Percentiles rank a stretch among this genome's conserved stretches.
These are phyloP conservation scores for Scenedesmus sp. DNA, from an alignment of 163 green algal genomes.

Conservation along the genomic window DNA sequence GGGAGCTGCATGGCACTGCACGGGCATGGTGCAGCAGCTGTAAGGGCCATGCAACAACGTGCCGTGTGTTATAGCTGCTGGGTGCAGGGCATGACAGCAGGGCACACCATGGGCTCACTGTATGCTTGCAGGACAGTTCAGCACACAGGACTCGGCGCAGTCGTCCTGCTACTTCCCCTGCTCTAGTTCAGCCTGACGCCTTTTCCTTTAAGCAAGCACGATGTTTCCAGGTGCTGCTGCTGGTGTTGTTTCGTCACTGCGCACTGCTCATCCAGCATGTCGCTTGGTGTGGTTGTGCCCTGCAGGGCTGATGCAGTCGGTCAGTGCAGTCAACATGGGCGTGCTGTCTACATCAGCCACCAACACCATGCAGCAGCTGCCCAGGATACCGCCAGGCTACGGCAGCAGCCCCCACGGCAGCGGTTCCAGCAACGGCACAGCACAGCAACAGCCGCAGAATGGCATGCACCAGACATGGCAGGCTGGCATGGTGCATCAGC, in stretches of 20 bases:
- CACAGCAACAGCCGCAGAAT: too few relatives aligned
- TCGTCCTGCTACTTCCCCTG: too few relatives aligned
- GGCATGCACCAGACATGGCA: too few relatives aligned
- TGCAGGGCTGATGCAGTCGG: constrained; percentile 36
- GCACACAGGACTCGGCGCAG: too few relatives aligned
- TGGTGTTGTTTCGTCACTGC: neutral
- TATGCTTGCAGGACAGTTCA: too few relatives aligned
- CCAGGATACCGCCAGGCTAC: neutral
- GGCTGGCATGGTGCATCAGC: too few relatives aligned
- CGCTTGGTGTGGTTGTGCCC: neutral
- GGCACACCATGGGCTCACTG: neutral
- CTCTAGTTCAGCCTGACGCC: too few relatives aligned
- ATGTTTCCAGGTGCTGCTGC: neutral
- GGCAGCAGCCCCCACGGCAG: constrained; percentile 27
- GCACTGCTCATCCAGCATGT: too few relatives aligned
- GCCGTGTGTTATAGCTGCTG: neutral
- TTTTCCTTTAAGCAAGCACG: too few relatives aligned
- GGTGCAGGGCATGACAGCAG: neutral
- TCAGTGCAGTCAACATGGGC: constrained; percentile 7
- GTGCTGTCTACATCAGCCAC: neutral
- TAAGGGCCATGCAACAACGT: too few relatives aligned
- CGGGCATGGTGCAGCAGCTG: neutral
- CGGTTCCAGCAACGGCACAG: too few relatives aligned
- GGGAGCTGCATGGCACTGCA: neutral
- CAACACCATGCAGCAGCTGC: constrained; percentile 17